phyloP scores from a whole-genome alignment of 2,329 filamentous ascomycete species.

The Ophiostoma sp. region DNA sequence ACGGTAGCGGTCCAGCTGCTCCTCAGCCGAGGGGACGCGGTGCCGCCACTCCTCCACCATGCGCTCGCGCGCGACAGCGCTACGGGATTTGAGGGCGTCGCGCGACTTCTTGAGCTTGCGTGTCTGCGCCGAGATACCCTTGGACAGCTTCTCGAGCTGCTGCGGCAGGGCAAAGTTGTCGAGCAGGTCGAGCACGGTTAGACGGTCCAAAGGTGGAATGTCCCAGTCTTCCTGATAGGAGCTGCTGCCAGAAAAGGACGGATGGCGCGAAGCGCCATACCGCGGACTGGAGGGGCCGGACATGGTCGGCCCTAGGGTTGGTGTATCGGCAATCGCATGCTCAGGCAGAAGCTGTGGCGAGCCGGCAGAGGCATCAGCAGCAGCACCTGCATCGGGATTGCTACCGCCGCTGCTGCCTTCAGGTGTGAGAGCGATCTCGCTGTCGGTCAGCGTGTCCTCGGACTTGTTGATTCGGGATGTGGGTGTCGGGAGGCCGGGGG shows the following conservation, averaged over 20 bases:
- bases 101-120: constrained; percentile 82
- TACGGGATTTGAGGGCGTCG: constrained; percentile 73
- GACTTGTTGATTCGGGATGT: constrained; percentile 34
- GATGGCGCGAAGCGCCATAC: constrained; percentile 63
- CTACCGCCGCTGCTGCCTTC: constrained; percentile 40
- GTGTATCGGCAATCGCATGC: constrained; percentile 49
- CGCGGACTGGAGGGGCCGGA: constrained; percentile 24
- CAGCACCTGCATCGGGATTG: background rate
- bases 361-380: constrained; percentile 32
- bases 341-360: constrained; percentile 50
- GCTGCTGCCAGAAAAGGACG: constrained; percentile 80
- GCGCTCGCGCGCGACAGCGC: constrained; percentile 77
- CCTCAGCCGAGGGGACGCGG: constrained; percentile 80
- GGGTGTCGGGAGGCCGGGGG: background rate
- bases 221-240: constrained; percentile 90
- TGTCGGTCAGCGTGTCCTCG: constrained; percentile 44
- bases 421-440: constrained; percentile 46
- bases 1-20: constrained; percentile 88
- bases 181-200: constrained; percentile 89
- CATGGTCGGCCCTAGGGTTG: constrained; percentile 47
- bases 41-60: constrained; percentile 93
- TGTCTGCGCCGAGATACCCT: constrained; percentile 76
- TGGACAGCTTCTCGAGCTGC: constrained; percentile 87
- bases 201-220: constrained; percentile 82
- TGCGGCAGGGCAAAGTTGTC: constrained; percentile 91